Evolutionary conservation across 495 filamentous ascomycete species (phyloP), one percentile per base, ranked within the genome.

Genomic region (Daldinia childiae): DNA sequence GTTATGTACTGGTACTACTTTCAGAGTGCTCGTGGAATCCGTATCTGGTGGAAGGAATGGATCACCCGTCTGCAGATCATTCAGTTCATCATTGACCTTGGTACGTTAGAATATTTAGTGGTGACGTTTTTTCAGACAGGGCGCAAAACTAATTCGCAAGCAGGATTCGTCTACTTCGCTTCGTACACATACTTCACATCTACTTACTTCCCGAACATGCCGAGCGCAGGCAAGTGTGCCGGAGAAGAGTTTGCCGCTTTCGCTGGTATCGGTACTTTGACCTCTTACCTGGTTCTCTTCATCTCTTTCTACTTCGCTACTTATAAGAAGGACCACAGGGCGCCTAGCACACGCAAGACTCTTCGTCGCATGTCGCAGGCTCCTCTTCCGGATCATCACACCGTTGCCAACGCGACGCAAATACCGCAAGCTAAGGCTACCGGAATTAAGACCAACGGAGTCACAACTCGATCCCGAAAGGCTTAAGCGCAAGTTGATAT

Each of bases 241-340:
- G 95, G 95, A 73, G 95, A 98, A 86, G 95, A 99, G 83, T 98
- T 97, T 76, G 95, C 95, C 58, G 95, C 95, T 27, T 92, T 98
- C 79, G 88, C 94, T 58, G 95, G 95, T 73, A 95, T 97, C 63
- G 93, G 85, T 64, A 96, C 97, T 76, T 83, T 99, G 74, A 92
- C 86, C 82, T 95, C 92, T 48, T 99, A 99, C 87, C 89, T 99
- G 62, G 84, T 98, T 69, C 92, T 99, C 64, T 99, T 99, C 88
- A 97, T 99, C 85, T 93, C 91, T 57, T 99, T 99, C 91, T 99
- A 99, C 87, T 85, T 96, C 69, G 93, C 93, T 55, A 99, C 95
- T 62, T 99, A 99, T 85, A 93, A 92, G 82, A 97, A 96, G 88
- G 84, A 88, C 58, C 87, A 87, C 76, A 93, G 92, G 85, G 79